Evolutionary conservation across 495 filamentous ascomycete species (phyloP), one percentile per base, ranked within the genome.

Genomic region (Penicillium odoratum): DNA sequence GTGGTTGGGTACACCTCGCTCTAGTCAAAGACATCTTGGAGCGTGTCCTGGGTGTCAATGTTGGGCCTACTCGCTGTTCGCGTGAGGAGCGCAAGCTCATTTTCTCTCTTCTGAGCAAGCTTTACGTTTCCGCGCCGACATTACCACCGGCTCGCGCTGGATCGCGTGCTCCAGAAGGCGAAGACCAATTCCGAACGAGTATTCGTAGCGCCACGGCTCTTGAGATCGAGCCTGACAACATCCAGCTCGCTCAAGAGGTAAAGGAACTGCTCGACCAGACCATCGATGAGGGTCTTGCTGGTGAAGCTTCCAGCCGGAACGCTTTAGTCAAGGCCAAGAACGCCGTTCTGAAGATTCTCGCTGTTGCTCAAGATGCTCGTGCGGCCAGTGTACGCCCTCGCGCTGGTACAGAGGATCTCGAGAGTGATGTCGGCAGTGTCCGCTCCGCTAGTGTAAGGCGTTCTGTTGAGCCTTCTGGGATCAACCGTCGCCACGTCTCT

Each of bases 71-170:
- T 63, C 69, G 68, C 25, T 69, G 69, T 55, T 74, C 74, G 79
- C 88, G 84, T 70, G 92, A 97, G 64, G 93, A 97, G 72, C 89
- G 85, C 70, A 97, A 96, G 74, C 76, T 88, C 5, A 74, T 96
- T 28, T 82, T 91, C 53, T 75, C 85, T 4, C 81, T 97, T 43
- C 79, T 98, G 25, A 85, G 83, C 53, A 98, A 98, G 74, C 78
- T 97, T 13, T 87, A 91, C 69, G 81, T 97, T 56, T 84, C 90
- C 1, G 81, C 84, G 6, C 77, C 77, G 5, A 67, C 73, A 4
- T 58, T 60, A 0, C 66, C 77, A 0, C 66, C 77, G 9, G 69
- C 74, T 36, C 66, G 68, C 36, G 61, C 70, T 56, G 63, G 74
- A 7, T 79, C 76, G 31, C 74, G 74, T 18, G 70, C 65, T 26